phyloP scores from a whole-genome alignment of 768 basidiomycete species.

The Tricholoma terreum region DNA sequence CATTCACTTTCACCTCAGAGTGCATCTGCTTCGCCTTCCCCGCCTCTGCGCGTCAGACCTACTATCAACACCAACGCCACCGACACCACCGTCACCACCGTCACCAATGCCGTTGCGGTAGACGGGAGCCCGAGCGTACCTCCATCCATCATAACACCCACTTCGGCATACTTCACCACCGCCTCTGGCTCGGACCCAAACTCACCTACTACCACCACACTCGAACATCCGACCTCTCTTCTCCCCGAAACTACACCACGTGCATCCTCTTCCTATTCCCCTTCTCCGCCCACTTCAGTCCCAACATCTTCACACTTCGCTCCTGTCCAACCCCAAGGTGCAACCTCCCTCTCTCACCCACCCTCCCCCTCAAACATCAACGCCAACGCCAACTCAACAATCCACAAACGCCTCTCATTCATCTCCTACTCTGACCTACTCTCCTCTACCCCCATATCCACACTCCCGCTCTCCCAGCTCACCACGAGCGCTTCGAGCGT shows the following conservation, averaged over 20 bases:
- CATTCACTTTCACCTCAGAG: background rate
- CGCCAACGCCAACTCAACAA: slow-evolving; percentile 27
- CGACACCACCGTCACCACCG: slow-evolving; percentile 3
- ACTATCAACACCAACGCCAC: background rate
- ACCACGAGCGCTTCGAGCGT: slow-evolving; percentile 56
- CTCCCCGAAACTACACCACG: background rate
- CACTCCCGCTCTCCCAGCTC: slow-evolving; percentile 68
- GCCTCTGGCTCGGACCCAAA: slow-evolving; percentile 29
- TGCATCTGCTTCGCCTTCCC: slow-evolving; percentile 1
- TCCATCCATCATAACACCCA: slow-evolving; percentile 42
- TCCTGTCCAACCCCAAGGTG: slow-evolving; percentile 6
- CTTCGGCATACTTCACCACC: slow-evolving; percentile 47
- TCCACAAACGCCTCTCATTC: slow-evolving; percentile 76
- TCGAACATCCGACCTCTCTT: slow-evolving; percentile 6
- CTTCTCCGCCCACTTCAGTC: slow-evolving; percentile 5
- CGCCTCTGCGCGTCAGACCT: slow-evolving; percentile 16
- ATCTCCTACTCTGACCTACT: slow-evolving; percentile 87
- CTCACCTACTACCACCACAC: slow-evolving; percentile 16
- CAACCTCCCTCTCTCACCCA: slow-evolving; percentile 17
- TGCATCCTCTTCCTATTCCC: slow-evolving; percentile 4
- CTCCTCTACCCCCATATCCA: slow-evolving; percentile 68
- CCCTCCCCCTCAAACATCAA: slow-evolving; percentile 15
- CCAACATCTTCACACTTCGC: slow-evolving; percentile 15
- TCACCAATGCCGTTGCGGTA: background rate
- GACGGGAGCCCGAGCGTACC: slow-evolving; percentile 3